Evolutionary conservation across 2,329 filamentous ascomycete species (phyloP).

Genomic region (Talaromyces islandicus): DNA sequence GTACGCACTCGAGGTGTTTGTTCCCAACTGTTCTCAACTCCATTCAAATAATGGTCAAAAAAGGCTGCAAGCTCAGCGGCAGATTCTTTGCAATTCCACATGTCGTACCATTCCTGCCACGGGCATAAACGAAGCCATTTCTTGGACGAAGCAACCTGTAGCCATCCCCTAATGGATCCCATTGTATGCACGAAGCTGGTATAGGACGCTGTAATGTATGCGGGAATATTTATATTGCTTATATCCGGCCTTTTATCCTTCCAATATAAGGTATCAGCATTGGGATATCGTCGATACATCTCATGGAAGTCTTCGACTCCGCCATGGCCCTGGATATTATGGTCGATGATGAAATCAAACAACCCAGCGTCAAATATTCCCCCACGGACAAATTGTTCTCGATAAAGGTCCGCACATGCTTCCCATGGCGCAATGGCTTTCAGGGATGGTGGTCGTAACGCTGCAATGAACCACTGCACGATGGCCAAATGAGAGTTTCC

Average conservation of each 20-base stretch:
- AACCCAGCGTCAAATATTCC: neutral
- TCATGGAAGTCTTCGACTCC: neutral
- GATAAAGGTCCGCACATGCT: slow-evolving; percentile 1
- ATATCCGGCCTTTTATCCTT: neutral
- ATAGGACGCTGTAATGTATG: neutral
- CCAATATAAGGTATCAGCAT: neutral
- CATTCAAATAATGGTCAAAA: neutral
- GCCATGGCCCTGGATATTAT: neutral
- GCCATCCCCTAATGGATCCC: neutral
- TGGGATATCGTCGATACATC: neutral
- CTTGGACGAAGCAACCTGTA: neutral
- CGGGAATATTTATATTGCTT: neutral
- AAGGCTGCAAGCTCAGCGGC: neutral
- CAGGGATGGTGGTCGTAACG: slow-evolving; percentile 27
- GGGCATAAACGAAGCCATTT: slow-evolving; percentile 1
- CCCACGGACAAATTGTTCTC: neutral
- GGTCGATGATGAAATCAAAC: neutral
- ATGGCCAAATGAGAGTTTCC: slow-evolving; percentile 37
- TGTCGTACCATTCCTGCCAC: slow-evolving; percentile 1
- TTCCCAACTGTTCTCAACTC: neutral
- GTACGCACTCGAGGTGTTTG: neutral
- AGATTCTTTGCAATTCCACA: slow-evolving; percentile 3
- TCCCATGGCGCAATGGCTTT: slow-evolving; percentile 41
- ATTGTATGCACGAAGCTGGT: neutral
- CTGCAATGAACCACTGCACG: slow-evolving; percentile 34